Evolutionary conservation across 257 asterid species (phyloP), one percentile per base, ranked within the genome.

Genomic region (Solanum medicagineum): DNA sequence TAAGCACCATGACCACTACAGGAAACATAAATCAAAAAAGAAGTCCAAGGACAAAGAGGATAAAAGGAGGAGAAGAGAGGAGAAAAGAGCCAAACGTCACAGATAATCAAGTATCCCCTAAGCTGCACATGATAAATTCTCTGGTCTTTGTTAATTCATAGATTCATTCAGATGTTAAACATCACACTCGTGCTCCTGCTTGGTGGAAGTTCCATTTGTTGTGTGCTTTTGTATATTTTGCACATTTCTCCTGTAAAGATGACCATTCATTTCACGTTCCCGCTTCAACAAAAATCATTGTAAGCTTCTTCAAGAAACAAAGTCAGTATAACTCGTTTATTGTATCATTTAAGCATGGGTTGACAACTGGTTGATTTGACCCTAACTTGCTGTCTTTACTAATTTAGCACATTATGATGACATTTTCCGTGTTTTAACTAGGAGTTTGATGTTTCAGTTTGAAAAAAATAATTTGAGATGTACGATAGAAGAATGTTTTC

Each of bases 21-120:
- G 75, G 80, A 92, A 93, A 91, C 93, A 90, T 88, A 92, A 87
- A 89, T 92, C 94, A 17, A 93, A 91, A 83, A 92, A 88, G n/a
- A 90, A 88, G 88, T 90, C 89, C 2, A 91, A 85, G 70, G 94
- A 91, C 75, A 86, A 84, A 81, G 87, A 79, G 86, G 85, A 81
- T 87, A 92, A 85, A 84, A 91, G 81, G 86, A 91, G 83, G 91
- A 90, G 85, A 87, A 84, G 70, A 80, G 89, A 90, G 90, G 92
- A 91, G 81, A 92, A 89, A 85, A 90, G 86, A 63, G 80, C 86
- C 53, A 90, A 89, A 85, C 90, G 87, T 73, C 89, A 87, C 57
- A 75, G 55, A 69, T 92, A 89, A 89, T 51, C 26, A 10, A 10
- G 22, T 53, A 10, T 15, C n/a, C 22, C 47, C 83, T 9, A 7